phyloP scores from a whole-genome alignment of 1,284 basidiomycete genomes.

The Cryptococcus wingfieldii region DNA sequence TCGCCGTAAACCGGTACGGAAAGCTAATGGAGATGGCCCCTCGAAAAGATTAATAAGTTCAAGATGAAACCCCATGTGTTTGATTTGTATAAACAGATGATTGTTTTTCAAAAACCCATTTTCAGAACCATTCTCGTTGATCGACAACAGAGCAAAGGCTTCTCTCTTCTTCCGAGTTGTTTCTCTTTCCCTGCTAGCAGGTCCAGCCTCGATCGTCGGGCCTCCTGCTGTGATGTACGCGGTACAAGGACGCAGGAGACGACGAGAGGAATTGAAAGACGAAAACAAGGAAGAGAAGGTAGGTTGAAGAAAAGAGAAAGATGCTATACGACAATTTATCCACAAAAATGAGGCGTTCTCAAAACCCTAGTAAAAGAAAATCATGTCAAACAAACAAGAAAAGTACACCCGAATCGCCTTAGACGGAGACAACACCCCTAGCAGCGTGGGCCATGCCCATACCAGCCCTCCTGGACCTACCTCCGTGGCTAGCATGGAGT shows the following conservation, averaged over 20 bases:
- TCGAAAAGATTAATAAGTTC: not conserved
- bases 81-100: no score
- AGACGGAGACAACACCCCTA: conserved; percentile 9
- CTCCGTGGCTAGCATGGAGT: conserved; percentile 11
- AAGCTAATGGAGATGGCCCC: not conserved
- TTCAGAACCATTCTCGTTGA: no score
- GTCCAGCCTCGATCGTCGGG: not conserved
- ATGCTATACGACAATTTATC: not conserved
- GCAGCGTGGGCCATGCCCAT: conserved; percentile 7
- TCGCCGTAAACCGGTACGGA: not conserved
- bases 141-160: not conserved
- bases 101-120: not conserved
- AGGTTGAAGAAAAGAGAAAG: not conserved
- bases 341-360: not conserved
- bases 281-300: not conserved
- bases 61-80: not conserved
- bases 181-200: not conserved
- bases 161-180: not conserved
- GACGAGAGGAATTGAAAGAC: not conserved
- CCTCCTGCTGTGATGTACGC: not conserved
- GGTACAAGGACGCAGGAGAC: not conserved
- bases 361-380: not conserved
- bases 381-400: not conserved
- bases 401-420: not conserved
- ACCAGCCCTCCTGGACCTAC: conserved; percentile 14